Evolutionary conservation across 2,329 filamentous ascomycete genomes (phyloP), one percentile per base, ranked within the genome.

Genomic region (Drechslerella coelobrocha): DNA sequence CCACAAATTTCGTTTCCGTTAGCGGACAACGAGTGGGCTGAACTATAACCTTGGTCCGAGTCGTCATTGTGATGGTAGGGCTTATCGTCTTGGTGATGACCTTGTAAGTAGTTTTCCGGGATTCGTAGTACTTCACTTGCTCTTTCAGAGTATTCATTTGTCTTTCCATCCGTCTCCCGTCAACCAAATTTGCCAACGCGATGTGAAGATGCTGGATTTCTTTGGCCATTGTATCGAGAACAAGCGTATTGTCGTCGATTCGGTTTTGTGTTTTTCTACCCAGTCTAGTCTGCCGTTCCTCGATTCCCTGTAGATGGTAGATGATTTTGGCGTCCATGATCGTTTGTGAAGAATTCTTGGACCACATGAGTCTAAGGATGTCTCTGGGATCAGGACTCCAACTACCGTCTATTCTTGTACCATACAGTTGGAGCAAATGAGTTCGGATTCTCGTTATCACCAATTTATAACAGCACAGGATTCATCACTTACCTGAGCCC

Each of bases 251-350:
- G 31, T 62, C 53, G n/a, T 72, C 57, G 24, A 72, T 37, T 19
- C 66, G 68, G 24, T 60, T 61, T 43, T 72, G 68, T 2, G 65
- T 48, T 24, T 61, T 56, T 19, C 48, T 43, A 19, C 53, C 41
- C n/a, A 56, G 23, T 9, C 31, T 37, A 7, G 26, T 31, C 27
- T 72, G 68, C 9, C 29, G 47, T 29, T 72, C 50, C 31, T 57
- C 55, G 14, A 72, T 72, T 21, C 26, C 61, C 23, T 61, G 54
- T 23, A 72, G 23, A 43, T 72, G 61, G 23, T 56, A 66, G 6
- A 72, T 21, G 10, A 72, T 66, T n/a, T 56, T 72, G 2, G 68
- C 21, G 21, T 72, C 68, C 24, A 61, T 52, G n/a, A 72, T 59
- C 2, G 66, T 63, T 37, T 71, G 66, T 5, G 66, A 59, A 1